Base-by-base conservation (phyloP, 139 green algal genomes). In the Chlorella vulgaris region DNA sequence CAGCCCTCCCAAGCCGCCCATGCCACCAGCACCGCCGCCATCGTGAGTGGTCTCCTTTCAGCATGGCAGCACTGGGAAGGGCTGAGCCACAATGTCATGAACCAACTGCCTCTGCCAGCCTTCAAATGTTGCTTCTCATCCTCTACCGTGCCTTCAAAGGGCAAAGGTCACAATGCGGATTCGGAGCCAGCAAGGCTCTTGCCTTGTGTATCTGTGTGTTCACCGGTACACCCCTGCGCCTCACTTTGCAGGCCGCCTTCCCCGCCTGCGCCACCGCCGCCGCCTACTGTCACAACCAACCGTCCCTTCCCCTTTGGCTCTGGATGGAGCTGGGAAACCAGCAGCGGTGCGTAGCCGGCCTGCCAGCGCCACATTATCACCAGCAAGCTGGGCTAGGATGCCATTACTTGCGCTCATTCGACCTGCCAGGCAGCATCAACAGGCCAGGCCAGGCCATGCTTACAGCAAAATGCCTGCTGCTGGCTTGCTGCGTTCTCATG, bases 281-380 rank as follows among this genome's bases (percentile, higher is more conserved):
- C 65, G 13, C 35, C 10, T 1, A 8, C 51, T 31, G 33, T 69
- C 33, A 60, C 33, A 18, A 21, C 31, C 1, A 36, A 36, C 31
- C 65, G 65, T 3, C 77, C 77, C 65, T 83, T 83, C 77, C 77
- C 77, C 77, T 83, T 83, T 53, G 77, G 77, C 50, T 39, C 31
- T 1, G 39, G 42, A 0, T 80, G 74, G 74, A 80, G 74, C 74
- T 80, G 74, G 74, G 31, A 50, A 29, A 80, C 74, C 0, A 61
- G 38, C 36, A 40, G 35, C 6, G 61, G 73, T 79, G 73, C 15
- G 65, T 55, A 21, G 55, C 13, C 47, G 10, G 47, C 13, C 47
- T 58, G 47, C 47, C 47, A 58, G 47, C 47, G 10, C 13, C 47
- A n/a, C n/a, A n/a, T n/a, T 58, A 58, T 15, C 47, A 18, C n/a